Evolutionary conservation across 495 filamentous ascomycete genomes (phyloP).

Genomic region (Podospora didyma): DNA sequence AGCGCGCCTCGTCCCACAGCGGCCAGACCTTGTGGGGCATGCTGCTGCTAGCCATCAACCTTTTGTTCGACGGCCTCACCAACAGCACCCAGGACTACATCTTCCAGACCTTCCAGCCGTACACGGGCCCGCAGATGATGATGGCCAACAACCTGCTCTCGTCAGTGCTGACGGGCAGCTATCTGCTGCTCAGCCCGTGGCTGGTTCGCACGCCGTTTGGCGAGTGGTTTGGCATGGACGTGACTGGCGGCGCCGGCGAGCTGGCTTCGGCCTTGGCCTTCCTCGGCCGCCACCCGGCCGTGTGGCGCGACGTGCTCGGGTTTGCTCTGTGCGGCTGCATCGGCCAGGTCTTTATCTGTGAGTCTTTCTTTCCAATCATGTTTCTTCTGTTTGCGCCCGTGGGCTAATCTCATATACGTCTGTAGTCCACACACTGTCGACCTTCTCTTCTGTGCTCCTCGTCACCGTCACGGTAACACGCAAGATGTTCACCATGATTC

Average conservation of each 20-base stretch:
- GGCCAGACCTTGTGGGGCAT: conserved; percentile 65
- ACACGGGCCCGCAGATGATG: conserved; percentile 98
- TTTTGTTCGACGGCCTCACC: conserved; percentile 92
- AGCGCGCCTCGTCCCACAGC: conserved; percentile 34
- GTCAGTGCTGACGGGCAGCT: conserved; percentile 67
- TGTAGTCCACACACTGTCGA: conserved; percentile 81
- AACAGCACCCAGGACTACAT: conserved; percentile 97
- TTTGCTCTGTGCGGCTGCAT: conserved; percentile 92
- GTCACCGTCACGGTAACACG: conserved; percentile 96
- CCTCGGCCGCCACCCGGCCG: conserved; percentile 68
- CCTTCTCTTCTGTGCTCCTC: conserved; percentile 85
- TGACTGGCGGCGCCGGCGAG: conserved; percentile 60
- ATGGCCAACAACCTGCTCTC: conserved; percentile 89
- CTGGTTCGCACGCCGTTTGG: conserved; percentile 62
- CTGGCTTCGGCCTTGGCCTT: conserved; percentile 75
- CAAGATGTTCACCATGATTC: conserved; percentile 98
- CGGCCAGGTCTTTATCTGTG: conserved; percentile 94
- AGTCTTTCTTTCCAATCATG: conserved; percentile 21
- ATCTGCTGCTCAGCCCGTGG: conserved; percentile 75
- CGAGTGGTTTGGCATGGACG: conserved; percentile 62
- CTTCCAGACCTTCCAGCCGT: conserved; percentile 71
- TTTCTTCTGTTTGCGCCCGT: no score
- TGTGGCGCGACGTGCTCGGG: conserved; percentile 78
- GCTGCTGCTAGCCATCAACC: conserved; percentile 80
- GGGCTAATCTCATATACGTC: background rate